Evolutionary conservation across 2,329 filamentous ascomycete species (phyloP).

Genomic region (Fusarium succisae): DNA sequence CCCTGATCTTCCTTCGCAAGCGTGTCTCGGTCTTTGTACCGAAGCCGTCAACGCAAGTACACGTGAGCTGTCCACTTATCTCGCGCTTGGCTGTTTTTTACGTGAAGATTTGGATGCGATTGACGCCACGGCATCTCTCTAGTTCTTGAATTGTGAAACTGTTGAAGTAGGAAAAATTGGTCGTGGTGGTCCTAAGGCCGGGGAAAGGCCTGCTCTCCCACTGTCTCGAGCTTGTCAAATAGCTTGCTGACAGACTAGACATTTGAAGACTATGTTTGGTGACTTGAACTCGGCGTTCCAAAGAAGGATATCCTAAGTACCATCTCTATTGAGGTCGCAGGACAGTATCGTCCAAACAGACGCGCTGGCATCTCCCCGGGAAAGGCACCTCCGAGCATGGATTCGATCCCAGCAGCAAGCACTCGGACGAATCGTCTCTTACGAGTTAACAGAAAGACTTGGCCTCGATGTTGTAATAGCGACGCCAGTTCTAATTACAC

Average conservation of each 20-base stretch:
- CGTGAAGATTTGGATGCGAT: background rate
- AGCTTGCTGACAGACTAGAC: background rate
- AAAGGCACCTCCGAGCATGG: too few species aligned
- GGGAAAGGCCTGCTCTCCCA: too few species aligned
- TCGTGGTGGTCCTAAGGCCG: background rate
- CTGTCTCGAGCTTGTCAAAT: background rate
- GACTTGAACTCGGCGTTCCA: background rate
- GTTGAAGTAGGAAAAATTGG: background rate
- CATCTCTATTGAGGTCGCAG: too few species aligned
- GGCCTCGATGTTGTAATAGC: too few species aligned
- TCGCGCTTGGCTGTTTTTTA: background rate
- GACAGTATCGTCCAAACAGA: too few species aligned
- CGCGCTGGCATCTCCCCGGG: too few species aligned
- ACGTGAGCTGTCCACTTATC: background rate
- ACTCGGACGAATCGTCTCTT: too few species aligned
- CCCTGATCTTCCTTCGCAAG: background rate
- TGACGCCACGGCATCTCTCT: background rate
- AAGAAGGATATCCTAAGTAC: too few species aligned
- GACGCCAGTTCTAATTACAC: too few species aligned
- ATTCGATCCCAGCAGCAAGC: too few species aligned
- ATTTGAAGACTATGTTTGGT: background rate
- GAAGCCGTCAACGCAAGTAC: background rate
- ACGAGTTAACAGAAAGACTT: too few species aligned
- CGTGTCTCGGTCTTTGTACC: background rate
- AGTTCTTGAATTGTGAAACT: background rate